phyloP scores from a whole-genome alignment of 2,329 filamentous ascomycete species.

The Fusarium sp. region DNA sequence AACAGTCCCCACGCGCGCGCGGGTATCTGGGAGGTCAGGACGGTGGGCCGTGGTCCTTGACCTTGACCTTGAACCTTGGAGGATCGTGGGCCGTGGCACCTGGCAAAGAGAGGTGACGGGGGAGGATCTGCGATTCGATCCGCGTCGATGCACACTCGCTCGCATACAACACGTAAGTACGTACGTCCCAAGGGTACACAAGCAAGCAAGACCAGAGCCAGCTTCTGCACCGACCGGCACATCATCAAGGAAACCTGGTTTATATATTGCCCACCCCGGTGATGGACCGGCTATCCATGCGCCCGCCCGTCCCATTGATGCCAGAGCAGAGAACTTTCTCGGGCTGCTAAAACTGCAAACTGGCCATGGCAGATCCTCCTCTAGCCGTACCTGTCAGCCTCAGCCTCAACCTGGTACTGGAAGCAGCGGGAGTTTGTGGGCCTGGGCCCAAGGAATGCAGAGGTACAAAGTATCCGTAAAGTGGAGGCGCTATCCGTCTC shows the following conservation, averaged over 20 bases:
- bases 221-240: constrained; percentile 11
- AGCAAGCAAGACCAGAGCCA: constrained; percentile 1
- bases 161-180: constrained; percentile 5
- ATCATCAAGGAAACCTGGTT: constrained; percentile 26
- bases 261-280: constrained; percentile 26
- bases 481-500: constrained; percentile 33
- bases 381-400: constrained; percentile 18
- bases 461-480: constrained; percentile 10
- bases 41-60: constrained; percentile 24
- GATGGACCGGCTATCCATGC: constrained; percentile 19
- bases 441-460: constrained; percentile 20
- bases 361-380: constrained; percentile 13
- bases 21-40: constrained; percentile 26
- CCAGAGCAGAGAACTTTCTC: neutral
- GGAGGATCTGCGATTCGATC: constrained; percentile 32
- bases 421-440: constrained; percentile 35
- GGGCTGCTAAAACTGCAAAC: neutral
- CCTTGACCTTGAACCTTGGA: constrained; percentile 25
- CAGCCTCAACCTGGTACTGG: constrained; percentile 19
- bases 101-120: constrained; percentile 10
- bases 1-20: constrained; percentile 38
- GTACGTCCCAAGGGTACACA: constrained; percentile 7
- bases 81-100: constrained; percentile 21
- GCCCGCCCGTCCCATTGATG: constrained; percentile 11
- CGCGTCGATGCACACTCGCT: constrained; percentile 16